Percentiles rank a stretch among this genome's conserved stretches.
These are phyloP conservation scores for Guadua angustifolia DNA, from an alignment of 176 grass and related monocot species.

Conservation along the genomic window DNA sequence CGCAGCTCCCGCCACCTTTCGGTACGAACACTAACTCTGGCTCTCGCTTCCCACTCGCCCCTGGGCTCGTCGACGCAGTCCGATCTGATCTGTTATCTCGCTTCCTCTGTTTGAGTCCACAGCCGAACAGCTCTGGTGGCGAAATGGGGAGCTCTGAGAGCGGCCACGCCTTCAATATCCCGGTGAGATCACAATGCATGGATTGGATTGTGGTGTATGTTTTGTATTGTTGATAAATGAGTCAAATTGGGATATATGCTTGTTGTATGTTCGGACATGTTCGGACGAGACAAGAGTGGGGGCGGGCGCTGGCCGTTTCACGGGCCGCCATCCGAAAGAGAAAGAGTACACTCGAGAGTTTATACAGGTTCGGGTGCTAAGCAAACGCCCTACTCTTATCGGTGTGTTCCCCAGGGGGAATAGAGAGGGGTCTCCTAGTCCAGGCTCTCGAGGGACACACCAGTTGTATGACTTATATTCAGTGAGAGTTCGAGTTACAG, in stretches of 20 bases:
- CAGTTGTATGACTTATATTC: too few relatives aligned
- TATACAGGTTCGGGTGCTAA: too few relatives aligned
- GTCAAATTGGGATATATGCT: neutral
- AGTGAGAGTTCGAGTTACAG: too few relatives aligned
- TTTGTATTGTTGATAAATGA: neutral
- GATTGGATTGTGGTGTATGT: neutral
- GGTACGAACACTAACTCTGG: conserved; percentile 27
- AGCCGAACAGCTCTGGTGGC: conserved; percentile 1
- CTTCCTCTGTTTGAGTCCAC: neutral
- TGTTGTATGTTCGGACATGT: too few relatives aligned
- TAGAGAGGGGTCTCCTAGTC: too few relatives aligned
- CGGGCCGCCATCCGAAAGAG: too few relatives aligned
- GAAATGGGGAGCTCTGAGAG: neutral
- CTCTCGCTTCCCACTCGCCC: neutral
- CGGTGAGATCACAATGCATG: conserved; percentile 4
- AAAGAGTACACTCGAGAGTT: too few relatives aligned
- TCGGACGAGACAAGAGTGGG: too few relatives aligned
- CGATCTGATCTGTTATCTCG: conserved; percentile 31
- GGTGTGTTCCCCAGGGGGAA: too few relatives aligned
- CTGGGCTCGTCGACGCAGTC: neutral
- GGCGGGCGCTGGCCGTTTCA: too few relatives aligned
- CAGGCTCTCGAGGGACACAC: too few relatives aligned
- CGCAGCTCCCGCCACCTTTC: neutral
- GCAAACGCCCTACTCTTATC: too few relatives aligned
- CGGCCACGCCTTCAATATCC: neutral